Percentiles rank a stretch among this genome's conserved stretches.
phyloP scores from a whole-genome alignment of 306 rosid species.

The Echinosophora koreensis region DNA sequence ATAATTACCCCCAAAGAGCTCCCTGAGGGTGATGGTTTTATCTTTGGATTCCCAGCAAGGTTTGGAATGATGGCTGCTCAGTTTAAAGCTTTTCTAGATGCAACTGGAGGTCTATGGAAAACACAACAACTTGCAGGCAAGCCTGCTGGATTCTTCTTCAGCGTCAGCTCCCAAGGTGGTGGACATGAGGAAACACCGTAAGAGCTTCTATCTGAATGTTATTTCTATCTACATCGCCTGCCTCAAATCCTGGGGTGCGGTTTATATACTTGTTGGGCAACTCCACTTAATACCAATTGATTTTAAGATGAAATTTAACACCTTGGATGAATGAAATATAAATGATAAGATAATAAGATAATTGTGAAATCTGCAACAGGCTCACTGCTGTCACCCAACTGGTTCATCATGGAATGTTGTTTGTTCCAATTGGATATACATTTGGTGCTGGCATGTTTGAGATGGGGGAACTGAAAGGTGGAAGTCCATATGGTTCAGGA shows the following conservation, averaged over 20 bases:
- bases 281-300: too few relatives aligned
- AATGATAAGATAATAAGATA: not conserved
- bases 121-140: conserved; percentile 78
- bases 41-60: conserved; percentile 81
- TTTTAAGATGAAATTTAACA: not conserved
- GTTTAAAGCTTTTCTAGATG: conserved; percentile 73
- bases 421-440: conserved; percentile 78
- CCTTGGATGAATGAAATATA: not conserved
- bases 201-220: conserved; percentile 36
- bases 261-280: too few relatives aligned
- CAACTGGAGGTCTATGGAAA: conserved; percentile 72
- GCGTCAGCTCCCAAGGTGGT: conserved; percentile 85
- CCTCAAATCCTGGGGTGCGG: too few relatives aligned
- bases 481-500: conserved; percentile 83
- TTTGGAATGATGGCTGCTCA: conserved; percentile 90
- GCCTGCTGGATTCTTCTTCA: conserved; percentile 76
- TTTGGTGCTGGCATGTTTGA: conserved; percentile 79
- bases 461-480: conserved; percentile 73
- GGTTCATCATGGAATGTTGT: conserved; percentile 80
- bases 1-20: conserved; percentile 63
- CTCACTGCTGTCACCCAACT: conserved; percentile 77
- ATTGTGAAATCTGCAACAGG: conserved; percentile 43
- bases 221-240: not conserved
- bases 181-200: conserved; percentile 91
- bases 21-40: conserved; percentile 68